Percentiles rank a stretch among this genome's conserved stretches.
phyloP scores from a whole-genome alignment of 352 stramenopile genomes.

The Phytophthora citrophthora region DNA sequence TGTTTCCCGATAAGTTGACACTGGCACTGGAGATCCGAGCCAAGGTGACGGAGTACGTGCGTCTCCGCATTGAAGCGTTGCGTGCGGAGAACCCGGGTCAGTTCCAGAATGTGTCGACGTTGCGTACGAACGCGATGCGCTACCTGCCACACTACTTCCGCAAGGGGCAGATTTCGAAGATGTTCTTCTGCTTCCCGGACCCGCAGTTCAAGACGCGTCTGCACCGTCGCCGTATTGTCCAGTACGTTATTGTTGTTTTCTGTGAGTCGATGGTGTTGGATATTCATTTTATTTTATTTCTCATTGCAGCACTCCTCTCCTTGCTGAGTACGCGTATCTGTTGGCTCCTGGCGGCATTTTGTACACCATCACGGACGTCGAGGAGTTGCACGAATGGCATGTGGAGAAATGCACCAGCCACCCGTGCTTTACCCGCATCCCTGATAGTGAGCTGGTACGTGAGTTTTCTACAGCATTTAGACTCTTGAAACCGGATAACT shows the following conservation, averaged over 20 bases:
- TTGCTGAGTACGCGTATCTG: conserved; percentile 98
- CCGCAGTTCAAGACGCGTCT: conserved; percentile 99
- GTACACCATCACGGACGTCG: conserved; percentile 99
- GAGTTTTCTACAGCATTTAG: neutral
- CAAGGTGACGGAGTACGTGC: conserved; percentile 95
- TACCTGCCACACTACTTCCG: conserved; percentile 87
- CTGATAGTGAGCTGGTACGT: conserved; percentile 82
- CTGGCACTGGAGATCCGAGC: conserved; percentile 97
- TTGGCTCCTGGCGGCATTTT: conserved; percentile 92
- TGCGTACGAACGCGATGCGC: conserved; percentile 97
- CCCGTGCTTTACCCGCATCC: conserved; percentile 93
- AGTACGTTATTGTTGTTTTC: conserved; percentile 42
- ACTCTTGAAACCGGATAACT: neutral
- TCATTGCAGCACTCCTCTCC: conserved; percentile 79
- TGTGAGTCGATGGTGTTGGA: neutral
- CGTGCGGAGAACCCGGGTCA: conserved; percentile 75
- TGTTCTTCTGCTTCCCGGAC: conserved; percentile 99
- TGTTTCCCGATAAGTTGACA: conserved; percentile 95
- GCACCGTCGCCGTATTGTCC: conserved; percentile 94
- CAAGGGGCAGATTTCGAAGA: conserved; percentile 93
- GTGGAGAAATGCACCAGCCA: conserved; percentile 94
- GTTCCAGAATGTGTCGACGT: conserved; percentile 96
- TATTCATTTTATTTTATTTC: conserved; percentile 6
- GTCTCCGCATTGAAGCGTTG: conserved; percentile 90
- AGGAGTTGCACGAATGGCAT: conserved; percentile 98